These are phyloP conservation scores for Lentinula sp. DNA, from an alignment of 768 basidiomycete species.

Conservation along the genomic window DNA sequence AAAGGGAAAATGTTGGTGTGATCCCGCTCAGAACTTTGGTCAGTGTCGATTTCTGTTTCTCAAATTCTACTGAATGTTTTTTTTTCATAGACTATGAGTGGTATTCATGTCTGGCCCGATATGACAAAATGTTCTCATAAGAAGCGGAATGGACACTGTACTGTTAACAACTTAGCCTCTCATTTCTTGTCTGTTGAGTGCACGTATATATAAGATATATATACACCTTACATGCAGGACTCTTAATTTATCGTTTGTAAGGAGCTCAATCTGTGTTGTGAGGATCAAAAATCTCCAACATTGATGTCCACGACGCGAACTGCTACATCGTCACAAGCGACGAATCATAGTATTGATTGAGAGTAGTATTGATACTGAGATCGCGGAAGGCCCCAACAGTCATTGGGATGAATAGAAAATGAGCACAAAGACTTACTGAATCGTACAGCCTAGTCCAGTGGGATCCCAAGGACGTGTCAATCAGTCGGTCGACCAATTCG, in stretches of 20 bases:
- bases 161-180: not conserved
- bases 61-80: constrained; percentile 7
- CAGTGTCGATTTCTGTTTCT: constrained; percentile 15
- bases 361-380: constrained; percentile 89
- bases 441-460: constrained; percentile 96
- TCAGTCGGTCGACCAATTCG: constrained; percentile 84
- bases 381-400: not conserved
- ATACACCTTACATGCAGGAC: not conserved
- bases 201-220: not conserved
- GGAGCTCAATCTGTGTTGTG: not conserved
- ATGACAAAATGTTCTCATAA: constrained; percentile 51
- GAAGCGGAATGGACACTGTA: not conserved
- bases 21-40: constrained; percentile 70
- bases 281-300: too few relatives aligned
- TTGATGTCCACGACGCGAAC: too few relatives aligned
- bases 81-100: constrained; percentile 60
- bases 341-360: constrained; percentile 64
- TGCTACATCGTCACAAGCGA: not conserved
- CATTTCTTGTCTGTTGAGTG: not conserved
- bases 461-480: constrained; percentile 86
- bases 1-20: constrained; percentile 85
- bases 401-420: not conserved
- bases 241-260: not conserved
- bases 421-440: constrained; percentile 48
- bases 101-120: constrained; percentile 86